A percentile compares a stretch with the other conserved stretches of the same genome.
Evolutionary conservation across 305 asterid species (phyloP).

Genomic region (Withania somnifera): DNA sequence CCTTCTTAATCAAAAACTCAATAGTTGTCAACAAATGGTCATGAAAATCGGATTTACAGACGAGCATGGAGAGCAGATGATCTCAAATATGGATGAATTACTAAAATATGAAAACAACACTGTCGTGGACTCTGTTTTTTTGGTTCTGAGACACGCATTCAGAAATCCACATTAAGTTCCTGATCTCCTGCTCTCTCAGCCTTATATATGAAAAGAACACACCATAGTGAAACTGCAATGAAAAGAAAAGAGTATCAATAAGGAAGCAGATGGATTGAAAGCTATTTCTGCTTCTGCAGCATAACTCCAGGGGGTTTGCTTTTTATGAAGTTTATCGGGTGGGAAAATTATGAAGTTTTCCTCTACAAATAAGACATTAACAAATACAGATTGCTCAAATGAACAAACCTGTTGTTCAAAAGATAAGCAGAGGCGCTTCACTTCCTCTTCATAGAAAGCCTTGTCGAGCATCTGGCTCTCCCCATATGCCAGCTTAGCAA

Average conservation of each 20-base stretch:
- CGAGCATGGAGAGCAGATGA: neutral
- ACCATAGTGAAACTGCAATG: constrained; percentile 79
- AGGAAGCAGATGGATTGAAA: neutral
- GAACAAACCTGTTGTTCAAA: constrained; percentile 91
- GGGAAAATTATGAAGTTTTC: neutral
- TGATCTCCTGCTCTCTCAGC: constrained; percentile 95
- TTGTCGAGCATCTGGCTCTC: constrained; percentile 98
- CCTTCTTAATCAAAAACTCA: constrained; percentile 2
- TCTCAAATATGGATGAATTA: neutral
- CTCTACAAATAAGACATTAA: neutral
- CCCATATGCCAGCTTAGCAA: constrained; percentile 81
- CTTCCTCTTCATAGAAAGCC: constrained; percentile 98
- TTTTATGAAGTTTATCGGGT: neutral
- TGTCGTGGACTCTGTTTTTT: constrained; percentile 86
- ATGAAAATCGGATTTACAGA: neutral
- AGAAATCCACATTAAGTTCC: constrained; percentile 98
- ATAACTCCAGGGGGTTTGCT: neutral
- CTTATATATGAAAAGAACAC: constrained; percentile 95
- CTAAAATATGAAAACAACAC: constrained; percentile 86
- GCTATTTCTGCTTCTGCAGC: neutral
- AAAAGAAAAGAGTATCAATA: neutral
- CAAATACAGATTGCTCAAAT: neutral
- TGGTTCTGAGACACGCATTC: constrained; percentile 99
- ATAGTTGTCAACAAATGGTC: neutral
- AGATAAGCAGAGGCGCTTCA: constrained; percentile 87